phyloP scores from a whole-genome alignment of 257 asterid species.

The Phtheirospermum japonicum region DNA sequence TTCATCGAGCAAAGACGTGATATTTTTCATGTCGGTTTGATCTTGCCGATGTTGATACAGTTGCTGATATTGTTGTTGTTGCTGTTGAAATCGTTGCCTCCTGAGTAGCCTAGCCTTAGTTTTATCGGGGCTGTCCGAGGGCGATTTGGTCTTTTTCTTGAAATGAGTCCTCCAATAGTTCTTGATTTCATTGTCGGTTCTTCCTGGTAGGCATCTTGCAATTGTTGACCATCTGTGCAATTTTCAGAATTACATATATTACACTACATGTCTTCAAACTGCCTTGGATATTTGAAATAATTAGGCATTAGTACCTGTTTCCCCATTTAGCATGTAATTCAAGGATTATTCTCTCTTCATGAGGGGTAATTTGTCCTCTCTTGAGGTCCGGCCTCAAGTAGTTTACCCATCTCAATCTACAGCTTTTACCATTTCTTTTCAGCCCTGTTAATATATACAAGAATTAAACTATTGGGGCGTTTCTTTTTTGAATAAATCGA shows the following conservation, averaged over 20 bases:
- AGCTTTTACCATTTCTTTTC: conserved; percentile 90
- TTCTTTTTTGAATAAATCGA: too few species aligned
- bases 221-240: conserved; percentile 76
- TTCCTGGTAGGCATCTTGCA: conserved; percentile 79
- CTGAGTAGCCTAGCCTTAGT: conserved; percentile 43
- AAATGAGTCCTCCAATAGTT: conserved; percentile 90
- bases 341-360: conserved; percentile 67
- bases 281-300: background rate
- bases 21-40: conserved; percentile 40
- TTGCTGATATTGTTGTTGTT: conserved; percentile 40
- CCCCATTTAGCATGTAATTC: conserved; percentile 92
- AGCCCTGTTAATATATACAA: conserved; percentile 41
- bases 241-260: background rate
- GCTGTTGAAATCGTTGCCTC: conserved; percentile 65
- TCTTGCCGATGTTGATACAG: conserved; percentile 39
- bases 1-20: conserved; percentile 44
- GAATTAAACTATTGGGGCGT: background rate
- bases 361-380: conserved; percentile 84
- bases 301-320: conserved; percentile 54
- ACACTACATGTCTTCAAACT: too few species aligned
- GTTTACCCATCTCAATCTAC: conserved; percentile 94
- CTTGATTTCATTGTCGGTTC: conserved; percentile 82
- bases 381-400: conserved; percentile 95
- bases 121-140: conserved; percentile 39
- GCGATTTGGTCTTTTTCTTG: conserved; percentile 52